These are phyloP conservation scores for Leccinum broughii DNA, from an alignment of 768 basidiomycete species.

Conservation along the genomic window DNA sequence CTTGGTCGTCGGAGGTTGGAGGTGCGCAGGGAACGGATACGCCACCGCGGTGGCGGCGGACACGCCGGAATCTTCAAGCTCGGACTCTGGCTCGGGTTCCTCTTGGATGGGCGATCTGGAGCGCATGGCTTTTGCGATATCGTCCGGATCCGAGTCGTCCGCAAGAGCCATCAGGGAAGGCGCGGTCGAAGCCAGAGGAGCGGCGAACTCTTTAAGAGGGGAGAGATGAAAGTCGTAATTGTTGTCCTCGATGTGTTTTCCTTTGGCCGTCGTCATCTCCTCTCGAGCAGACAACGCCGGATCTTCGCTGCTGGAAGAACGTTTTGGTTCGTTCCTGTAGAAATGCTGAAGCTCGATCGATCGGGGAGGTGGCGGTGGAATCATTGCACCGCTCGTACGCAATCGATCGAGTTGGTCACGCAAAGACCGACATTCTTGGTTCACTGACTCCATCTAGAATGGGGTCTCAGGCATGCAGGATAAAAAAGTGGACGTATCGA, in stretches of 20 bases:
- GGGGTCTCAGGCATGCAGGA: slow-evolving; percentile 9
- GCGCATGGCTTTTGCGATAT: slow-evolving; percentile 22
- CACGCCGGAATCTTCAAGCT: slow-evolving; percentile 22
- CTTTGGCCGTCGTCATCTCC: slow-evolving; percentile 19
- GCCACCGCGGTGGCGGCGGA: slow-evolving; percentile 1
- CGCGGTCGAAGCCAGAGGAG: slow-evolving; percentile 28
- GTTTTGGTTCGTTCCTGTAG: slow-evolving; percentile 25
- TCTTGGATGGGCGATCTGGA: slow-evolving; percentile 24
- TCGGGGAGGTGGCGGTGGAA: slow-evolving; percentile 13
- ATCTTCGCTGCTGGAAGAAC: slow-evolving; percentile 18
- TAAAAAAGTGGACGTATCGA: slow-evolving; percentile 14
- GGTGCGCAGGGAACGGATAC: slow-evolving; percentile 30
- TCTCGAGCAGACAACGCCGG: slow-evolving; percentile 8
- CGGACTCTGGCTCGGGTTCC: slow-evolving; percentile 27
- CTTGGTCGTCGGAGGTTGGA: slow-evolving; percentile 23
- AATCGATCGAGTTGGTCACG: slow-evolving; percentile 29
- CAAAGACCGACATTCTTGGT: slow-evolving; percentile 28
- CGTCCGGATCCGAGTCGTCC: slow-evolving; percentile 33
- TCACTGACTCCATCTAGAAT: slow-evolving; percentile 24
- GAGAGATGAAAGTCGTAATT: slow-evolving; percentile 33
- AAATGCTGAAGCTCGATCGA: slow-evolving; percentile 25
- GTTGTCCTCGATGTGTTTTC: slow-evolving; percentile 28
- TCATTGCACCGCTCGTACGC: slow-evolving; percentile 16
- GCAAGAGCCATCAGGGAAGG: slow-evolving; percentile 32
- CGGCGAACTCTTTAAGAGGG: slow-evolving; percentile 29